A percentile compares a stretch with the other conserved stretches of the same genome.
Conservation (phyloP, 768 basidiomycete genomes). For the Russula griseocarnosa region DNA sequence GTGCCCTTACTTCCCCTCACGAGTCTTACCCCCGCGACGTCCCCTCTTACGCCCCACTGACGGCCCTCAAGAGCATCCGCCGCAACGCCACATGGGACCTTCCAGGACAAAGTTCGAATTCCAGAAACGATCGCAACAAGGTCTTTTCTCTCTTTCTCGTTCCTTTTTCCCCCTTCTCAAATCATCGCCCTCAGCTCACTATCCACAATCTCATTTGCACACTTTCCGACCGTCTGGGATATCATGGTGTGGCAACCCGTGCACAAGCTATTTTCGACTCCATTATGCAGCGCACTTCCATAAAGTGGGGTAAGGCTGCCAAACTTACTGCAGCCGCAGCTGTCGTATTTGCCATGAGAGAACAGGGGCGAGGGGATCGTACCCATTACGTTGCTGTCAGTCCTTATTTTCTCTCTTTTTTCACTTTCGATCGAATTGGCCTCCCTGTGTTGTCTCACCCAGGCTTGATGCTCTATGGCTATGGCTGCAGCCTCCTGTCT, state of each 20-base stretch:
- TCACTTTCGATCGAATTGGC: neutral
- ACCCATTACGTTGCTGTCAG: slow-evolving; percentile 62
- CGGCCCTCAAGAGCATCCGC: slow-evolving; percentile 47
- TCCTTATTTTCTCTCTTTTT: slow-evolving; percentile 4
- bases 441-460: neutral
- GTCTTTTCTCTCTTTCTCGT: slow-evolving; percentile 40
- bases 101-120: slow-evolving; percentile 61
- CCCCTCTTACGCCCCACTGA: slow-evolving; percentile 30
- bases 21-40: slow-evolving; percentile 36
- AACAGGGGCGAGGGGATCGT: slow-evolving; percentile 62
- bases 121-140: slow-evolving; percentile 57
- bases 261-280: slow-evolving; percentile 66
- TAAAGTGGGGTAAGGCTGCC: slow-evolving; percentile 72
- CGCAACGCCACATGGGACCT: slow-evolving; percentile 55
- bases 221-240: slow-evolving; percentile 55
- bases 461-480: neutral
- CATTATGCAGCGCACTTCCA: slow-evolving; percentile 51
- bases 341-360: slow-evolving; percentile 66
- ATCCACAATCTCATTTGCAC: slow-evolving; percentile 62
- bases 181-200: slow-evolving; percentile 42
- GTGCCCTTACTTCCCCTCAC: slow-evolving; percentile 49
- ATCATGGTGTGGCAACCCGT: slow-evolving; percentile 59
- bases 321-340: slow-evolving; percentile 66
- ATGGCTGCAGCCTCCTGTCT: neutral
- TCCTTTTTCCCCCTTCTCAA: slow-evolving; percentile 24